These are phyloP conservation scores for Backusella morwellensis DNA, from an alignment of 192 early-diverging fungal species.

Conservation along the genomic window DNA sequence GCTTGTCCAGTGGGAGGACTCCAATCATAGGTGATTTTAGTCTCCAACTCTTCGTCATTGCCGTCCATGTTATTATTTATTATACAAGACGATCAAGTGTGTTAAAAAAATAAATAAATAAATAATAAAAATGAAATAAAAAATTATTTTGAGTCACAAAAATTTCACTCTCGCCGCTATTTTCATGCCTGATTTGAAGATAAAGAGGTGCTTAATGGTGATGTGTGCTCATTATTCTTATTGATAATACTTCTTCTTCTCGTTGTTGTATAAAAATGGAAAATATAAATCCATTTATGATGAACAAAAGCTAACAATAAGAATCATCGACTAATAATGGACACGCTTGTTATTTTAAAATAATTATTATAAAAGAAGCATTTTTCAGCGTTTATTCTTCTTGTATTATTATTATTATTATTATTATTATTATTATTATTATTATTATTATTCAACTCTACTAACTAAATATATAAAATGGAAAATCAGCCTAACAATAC, in stretches of 20 bases:
- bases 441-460: too few species aligned
- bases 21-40: slow-evolving; percentile 26
- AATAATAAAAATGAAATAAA: not conserved
- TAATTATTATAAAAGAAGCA: not conserved
- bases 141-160: not conserved
- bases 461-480: not conserved
- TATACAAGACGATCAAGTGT: not conserved
- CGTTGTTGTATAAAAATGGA: not conserved
- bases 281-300: not conserved
- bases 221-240: too few species aligned
- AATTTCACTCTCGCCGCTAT: not conserved
- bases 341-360: not conserved
- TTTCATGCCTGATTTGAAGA: not conserved
- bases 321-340: not conserved
- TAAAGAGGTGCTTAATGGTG: too few species aligned
- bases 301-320: not conserved
- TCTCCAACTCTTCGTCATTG: slow-evolving; percentile 1
- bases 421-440: too few species aligned
- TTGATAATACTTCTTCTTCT: too few species aligned
- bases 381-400: too few species aligned
- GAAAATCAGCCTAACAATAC: too few species aligned
- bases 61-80: slow-evolving; percentile 14
- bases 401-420: too few species aligned
- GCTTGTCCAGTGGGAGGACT: slow-evolving; percentile 22
- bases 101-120: not conserved